Base-by-base conservation (phyloP, 2,329 filamentous ascomycete species). In the Diaporthe sp. region DNA sequence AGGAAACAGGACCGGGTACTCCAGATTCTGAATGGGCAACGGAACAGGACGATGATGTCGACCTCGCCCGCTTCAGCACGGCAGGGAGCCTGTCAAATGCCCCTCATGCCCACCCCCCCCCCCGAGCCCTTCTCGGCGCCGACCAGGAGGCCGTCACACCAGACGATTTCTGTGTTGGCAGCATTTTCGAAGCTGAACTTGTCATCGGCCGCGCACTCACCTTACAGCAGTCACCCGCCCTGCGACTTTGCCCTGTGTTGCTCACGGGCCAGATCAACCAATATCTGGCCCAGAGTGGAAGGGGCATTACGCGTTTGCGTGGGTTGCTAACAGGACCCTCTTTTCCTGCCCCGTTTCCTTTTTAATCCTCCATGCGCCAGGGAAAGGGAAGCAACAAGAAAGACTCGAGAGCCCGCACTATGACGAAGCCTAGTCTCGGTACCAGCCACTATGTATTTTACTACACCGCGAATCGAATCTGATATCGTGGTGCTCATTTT, bases 281-380 rank as follows among this genome's bases (percentile, higher is more conserved):
- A 72, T 47, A 72, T 72, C 44, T 31, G 71, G 71, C 71, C 57
- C 1, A 53, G 58, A 44, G 8, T 12, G 75, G 28, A 53, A 65
- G 57, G 57, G 42, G 39, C 63, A 71, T 76, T 76, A 76, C 75
- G 75, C 75, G 75, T 74, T 63, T 37, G 17, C 47, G 71, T 53
- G 55, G 37, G 51, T 51, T 51, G 42, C 3, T 22, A n/a, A n/a
- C 31, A 25, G 57, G 74, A 68, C 61, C 51, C 53, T 57, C 49
- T 61, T 73, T 70, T 70, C 25, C 63, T 8, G 39, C 74, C 51
- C 65, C 34, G 6, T 65, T 63, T 25, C 63, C 51, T 53, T 71
- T 71, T 74, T 58, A 39, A 55, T 47, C 55, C 37, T 44, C 42
- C 10, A 55, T 70, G 65, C 65, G 65, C 65, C 47, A 70, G 49